Evolutionary conservation across 202 grass and related monocot genomes (phyloP), one percentile per base, ranked within the genome.

Genomic region (Thinopyrum obtusiflorum): DNA sequence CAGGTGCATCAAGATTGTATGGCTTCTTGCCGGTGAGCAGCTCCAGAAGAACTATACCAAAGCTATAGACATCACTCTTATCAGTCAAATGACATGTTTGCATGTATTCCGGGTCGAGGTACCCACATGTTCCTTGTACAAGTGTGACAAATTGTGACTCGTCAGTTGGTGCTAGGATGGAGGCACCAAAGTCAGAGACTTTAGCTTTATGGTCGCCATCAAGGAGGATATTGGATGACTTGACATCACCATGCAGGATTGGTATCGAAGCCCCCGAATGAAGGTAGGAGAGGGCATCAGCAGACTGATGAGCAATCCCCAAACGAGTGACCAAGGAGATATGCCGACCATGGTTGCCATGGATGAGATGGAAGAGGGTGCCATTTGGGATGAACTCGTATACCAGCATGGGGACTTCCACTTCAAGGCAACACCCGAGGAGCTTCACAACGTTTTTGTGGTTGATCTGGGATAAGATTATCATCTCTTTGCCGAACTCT

Each of bases 61-160:
- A 92, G 51, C 87, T 92, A 20, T 89, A 92, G 10, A 92, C 90
- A 7, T 92, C 90, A 35, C 91, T 93, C 84, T 93, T 93, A 59
- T 95, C 93, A 2, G 93, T 95, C 49, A 93, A 51, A 8, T 42
- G 69, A 68, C 85, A 88, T 11, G 87, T 88, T 23, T 73, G 28
- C 73, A 94, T 47, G 85, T 88, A 89, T 25, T 89, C 92, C 0
- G 89, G 89, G 17, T 91, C 92, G 4, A 94, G 87, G 61, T 94
- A 94, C 26, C 62, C 26, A 65, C 62, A 29, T 15, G 62, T 65
- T 17, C 62, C 26, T 65, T 65, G 62, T 14, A 65, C 62, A 29
- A 65, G 62, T 65, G 62, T 65, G 62, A 65, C 62, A 31, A 65
- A 65, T 13, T 65, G 62, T 0, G 62, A 65, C 26, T 65, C 25